phyloP scores from a whole-genome alignment of 768 basidiomycete species.

The Rossbeevera mucosa region DNA sequence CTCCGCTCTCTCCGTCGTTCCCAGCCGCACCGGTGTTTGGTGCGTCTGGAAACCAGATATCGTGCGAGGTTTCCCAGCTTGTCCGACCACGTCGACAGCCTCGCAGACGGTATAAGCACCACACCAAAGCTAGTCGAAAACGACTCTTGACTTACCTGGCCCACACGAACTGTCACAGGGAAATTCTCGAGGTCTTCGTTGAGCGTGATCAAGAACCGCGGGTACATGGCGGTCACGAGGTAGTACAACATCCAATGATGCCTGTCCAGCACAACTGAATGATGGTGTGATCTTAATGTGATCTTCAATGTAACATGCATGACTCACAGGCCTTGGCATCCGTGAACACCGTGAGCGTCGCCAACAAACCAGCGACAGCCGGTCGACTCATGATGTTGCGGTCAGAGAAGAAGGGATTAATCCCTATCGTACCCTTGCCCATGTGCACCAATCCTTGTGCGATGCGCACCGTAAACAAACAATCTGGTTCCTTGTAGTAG shows the following conservation, averaged over 20 bases:
- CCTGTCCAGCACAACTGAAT: slow-evolving; percentile 97
- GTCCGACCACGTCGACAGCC: slow-evolving; percentile 85
- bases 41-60: slow-evolving; percentile 75
- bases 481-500: slow-evolving; percentile 96
- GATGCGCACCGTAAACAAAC: slow-evolving; percentile 92
- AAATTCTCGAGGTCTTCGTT: slow-evolving; percentile 84
- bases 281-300: neutral
- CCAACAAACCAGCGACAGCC: slow-evolving; percentile 84
- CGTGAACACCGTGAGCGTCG: slow-evolving; percentile 87
- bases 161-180: slow-evolving; percentile 92
- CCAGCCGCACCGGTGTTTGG: slow-evolving; percentile 91
- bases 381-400: slow-evolving; percentile 84
- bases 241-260: slow-evolving; percentile 99
- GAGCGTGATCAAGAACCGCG: slow-evolving; percentile 95
- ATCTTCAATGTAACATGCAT: neutral
- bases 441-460: slow-evolving; percentile 97
- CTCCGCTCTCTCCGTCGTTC: slow-evolving; percentile 91
- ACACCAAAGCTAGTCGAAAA: neutral
- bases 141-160: slow-evolving; percentile 53
- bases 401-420: slow-evolving; percentile 96
- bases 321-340: slow-evolving; percentile 89
- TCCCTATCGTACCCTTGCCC: slow-evolving; percentile 97
- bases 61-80: neutral
- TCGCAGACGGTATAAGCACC: slow-evolving; percentile 26
- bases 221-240: slow-evolving; percentile 95